Evolutionary conservation across 1,284 basidiomycete species (phyloP), one percentile per base, ranked within the genome.

Genomic region (Apiotrichum akiyoshidainum): DNA sequence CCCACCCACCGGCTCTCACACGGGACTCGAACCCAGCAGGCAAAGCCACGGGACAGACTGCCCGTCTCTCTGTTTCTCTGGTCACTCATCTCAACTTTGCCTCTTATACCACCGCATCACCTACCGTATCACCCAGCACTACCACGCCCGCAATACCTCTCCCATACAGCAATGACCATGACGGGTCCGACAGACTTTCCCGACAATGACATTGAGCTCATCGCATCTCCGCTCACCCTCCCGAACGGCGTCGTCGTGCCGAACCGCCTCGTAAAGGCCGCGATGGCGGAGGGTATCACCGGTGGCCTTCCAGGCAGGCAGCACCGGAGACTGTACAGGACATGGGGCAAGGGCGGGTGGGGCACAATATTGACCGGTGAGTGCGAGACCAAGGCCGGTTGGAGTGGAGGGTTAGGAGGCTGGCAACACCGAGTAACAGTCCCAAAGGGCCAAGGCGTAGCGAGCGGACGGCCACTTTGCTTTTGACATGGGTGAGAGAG

Each of bases 361-460:
- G 94, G 92, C 0, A 89, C 96, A 80, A 80, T 97, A 55, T 79
- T 95, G 52, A 92, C 93, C 0, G 92, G 81, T 81, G 19, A 40
- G 74, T 64, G 26, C 26, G 26, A 3, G 26, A 31, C 26, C 3
- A 31, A 31, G 26, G 26, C 26, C 26, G 26, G 26, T 31, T 31
- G 26, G 26, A 31, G 26, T 3, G 26, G 26, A 31, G 26, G 26
- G 26, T 31, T 31, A 31, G 26, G 26, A 4, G 26, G 26, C 3
- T 3, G 7, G 7, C 26, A 31, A 31, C 3, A 31, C 26, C 26
- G 7, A 31, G 26, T 31, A 7, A 31, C 26, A 31, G 26, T 31
- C 26, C 3, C 26, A 31, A 31, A 31, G 26, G 26, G 26, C 26
- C 26, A 31, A 31, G 26, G 26, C 26, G 26, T 31, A 31, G 26